These are phyloP conservation scores for Moelleriella libera DNA, from an alignment of 2,329 filamentous ascomycete species.

Conservation along the genomic window DNA sequence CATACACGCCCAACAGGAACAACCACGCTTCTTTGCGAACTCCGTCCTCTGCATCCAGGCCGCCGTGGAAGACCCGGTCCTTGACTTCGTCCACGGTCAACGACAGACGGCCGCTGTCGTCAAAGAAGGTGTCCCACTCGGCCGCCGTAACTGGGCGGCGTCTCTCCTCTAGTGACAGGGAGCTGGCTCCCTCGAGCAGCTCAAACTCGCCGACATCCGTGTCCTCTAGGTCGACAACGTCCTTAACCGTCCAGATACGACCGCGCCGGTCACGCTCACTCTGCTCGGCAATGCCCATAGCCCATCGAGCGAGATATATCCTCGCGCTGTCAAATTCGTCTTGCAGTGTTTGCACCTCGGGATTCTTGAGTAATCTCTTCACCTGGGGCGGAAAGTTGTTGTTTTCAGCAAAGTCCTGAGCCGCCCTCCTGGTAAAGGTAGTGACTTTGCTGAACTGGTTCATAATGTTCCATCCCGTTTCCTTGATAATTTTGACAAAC, in stretches of 20 bases:
- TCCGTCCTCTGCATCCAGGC: conserved; percentile 75
- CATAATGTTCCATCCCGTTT: conserved; percentile 90
- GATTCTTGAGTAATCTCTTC: conserved; percentile 69
- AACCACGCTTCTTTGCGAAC: conserved; percentile 95
- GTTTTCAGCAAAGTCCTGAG: conserved; percentile 84
- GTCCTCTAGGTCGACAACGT: conserved; percentile 87
- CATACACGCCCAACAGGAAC: conserved; percentile 79
- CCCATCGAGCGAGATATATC: conserved; percentile 90
- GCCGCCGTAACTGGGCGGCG: conserved; percentile 63
- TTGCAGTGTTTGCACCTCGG: conserved; percentile 87
- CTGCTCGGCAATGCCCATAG: conserved; percentile 97
- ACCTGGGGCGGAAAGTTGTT: conserved; percentile 83
- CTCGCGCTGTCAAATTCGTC: conserved; percentile 96
- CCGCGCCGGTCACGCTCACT: conserved; percentile 77
- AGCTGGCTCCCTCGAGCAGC: conserved; percentile 67
- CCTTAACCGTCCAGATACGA: conserved; percentile 83
- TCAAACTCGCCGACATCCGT: conserved; percentile 95
- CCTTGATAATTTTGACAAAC: conserved; percentile 83
- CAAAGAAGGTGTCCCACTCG: conserved; percentile 90
- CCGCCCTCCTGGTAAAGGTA: conserved; percentile 83
- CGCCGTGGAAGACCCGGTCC: conserved; percentile 92
- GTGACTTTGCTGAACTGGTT: conserved; percentile 97
- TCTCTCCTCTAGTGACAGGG: conserved; percentile 60
- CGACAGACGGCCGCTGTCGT: conserved; percentile 60
- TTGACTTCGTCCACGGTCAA: conserved; percentile 87